A percentile compares a stretch with the other conserved stretches of the same genome.
These are phyloP conservation scores for Chlorella sp. DNA, from an alignment of 139 green algal genomes.

Conservation along the genomic window DNA sequence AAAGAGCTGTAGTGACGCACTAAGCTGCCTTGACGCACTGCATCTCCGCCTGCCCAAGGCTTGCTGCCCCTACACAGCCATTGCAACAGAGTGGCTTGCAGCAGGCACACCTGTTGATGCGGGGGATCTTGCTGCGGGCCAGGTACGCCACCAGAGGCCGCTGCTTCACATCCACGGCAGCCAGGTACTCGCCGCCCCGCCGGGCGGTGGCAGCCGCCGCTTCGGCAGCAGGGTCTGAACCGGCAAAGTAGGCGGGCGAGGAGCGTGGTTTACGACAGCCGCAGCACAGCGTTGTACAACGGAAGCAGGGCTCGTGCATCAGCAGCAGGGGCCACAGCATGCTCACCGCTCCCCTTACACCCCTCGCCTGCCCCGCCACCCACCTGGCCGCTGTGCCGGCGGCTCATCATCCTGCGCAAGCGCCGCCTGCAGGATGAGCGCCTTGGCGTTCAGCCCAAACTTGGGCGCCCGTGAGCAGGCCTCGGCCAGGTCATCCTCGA, in stretches of 20 bases:
- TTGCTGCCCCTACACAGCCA: too few relatives aligned
- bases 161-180: slow-evolving; percentile 1
- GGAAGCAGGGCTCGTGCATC: too few relatives aligned
- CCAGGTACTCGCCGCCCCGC: background rate
- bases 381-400: slow-evolving; percentile 2
- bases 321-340: too few relatives aligned
- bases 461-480: background rate
- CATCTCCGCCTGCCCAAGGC: background rate
- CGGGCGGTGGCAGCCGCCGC: background rate
- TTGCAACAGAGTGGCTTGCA: background rate
- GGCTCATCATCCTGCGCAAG: background rate
- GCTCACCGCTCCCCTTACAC: too few relatives aligned
- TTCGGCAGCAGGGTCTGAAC: background rate
- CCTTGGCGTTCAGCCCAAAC: slow-evolving; percentile 19
- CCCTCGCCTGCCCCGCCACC: too few relatives aligned
- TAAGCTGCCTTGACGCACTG: too few relatives aligned
- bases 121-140: slow-evolving; percentile 1
- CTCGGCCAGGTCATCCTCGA: background rate
- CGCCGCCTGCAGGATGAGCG: background rate
- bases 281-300: too few relatives aligned
- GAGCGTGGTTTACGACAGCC: background rate
- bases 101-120: slow-evolving; percentile 22
- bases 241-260: background rate
- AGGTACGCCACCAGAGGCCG: background rate
- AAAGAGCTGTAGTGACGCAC: too few relatives aligned